Evolutionary conservation across 148 eudicot species (phyloP), one percentile per base, ranked within the genome.

Genomic region (Salicornia ramosissima): DNA sequence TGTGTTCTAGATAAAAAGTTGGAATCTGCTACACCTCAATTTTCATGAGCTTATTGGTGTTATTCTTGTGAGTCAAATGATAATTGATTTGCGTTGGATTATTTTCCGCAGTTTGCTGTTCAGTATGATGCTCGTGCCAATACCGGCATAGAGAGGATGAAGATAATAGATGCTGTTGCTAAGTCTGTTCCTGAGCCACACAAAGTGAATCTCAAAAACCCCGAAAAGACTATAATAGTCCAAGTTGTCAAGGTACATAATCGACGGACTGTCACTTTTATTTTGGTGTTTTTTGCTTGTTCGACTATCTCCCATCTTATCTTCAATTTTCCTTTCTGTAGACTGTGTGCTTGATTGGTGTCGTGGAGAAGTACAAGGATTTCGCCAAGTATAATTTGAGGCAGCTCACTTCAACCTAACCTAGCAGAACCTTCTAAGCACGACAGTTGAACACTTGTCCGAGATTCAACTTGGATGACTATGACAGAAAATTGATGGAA

Each of bases 361-460:
- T 91, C 10, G 96, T 91, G 45, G 91, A 87, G 76, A 94, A 89
- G 83, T 94, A 87, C 93, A 94, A 94, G 84, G 96, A 94, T 79
- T 79, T 89, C 67, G 96, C 93, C 18, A 91, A 94, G 78, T 94
- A 77, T 83, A 94, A 90, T 71, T 42, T 91, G 74, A 84, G 97
- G 80, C 92, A 94, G 82, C 91, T 93, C 58, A 83, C 94, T 5
- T 83, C 91, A 63, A 12, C 50, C 0, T 21, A 63, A n/a, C 29
- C 50, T 14, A 13, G 53, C 53, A 49, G 19, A 21, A 49, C 22
- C 22, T 18, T 31, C 18, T 21, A 4, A 39, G 43, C 5, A 7
- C 4, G 57, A 53, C 29, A 53, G 5, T 21, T 5, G 57, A 53
- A 21, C 39, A 21, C 64, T 19, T 34, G 36, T 14, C 6, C 55